Base-by-base conservation (phyloP, 2,329 filamentous ascomycete genomes). In the Emericellopsis cladophorae region DNA sequence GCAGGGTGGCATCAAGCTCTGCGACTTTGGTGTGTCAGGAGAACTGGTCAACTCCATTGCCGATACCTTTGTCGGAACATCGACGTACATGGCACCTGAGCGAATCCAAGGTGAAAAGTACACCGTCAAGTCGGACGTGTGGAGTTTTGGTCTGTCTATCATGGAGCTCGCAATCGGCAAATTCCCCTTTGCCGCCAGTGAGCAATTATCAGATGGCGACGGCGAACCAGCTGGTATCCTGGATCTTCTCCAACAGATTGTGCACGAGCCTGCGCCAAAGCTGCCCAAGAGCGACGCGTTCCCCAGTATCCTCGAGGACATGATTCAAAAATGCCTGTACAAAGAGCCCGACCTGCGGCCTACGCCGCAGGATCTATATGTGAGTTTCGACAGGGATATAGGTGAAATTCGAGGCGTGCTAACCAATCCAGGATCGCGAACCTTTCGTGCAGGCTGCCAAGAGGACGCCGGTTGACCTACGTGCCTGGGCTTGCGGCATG, bases 21-120 rank as follows among this genome's bases (percentile, higher is more conserved):
- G 90, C 64, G 92, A 98, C 61, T 98, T 98, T 58, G 92, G 92
- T 51, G 92, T 98, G n/a, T 95, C 90, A 5, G 92, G 89, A 49
- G 92, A 98, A 62, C 76, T 95, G 14, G 88, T 96, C 59, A 96
- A 96, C 65, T 96, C 92, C 5, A 88, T 98, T 49, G 92, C 92
- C 40, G 90, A 96, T 57, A 98, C 92, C 1, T 98, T 98, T 54
- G 92, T 98, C 31, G 92, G 92, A 40, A 98, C 92, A 2, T 95
- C 92, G 31, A 98, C 92, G 42, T 98, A 98, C 68, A 98, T 98
- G 92, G 92, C 92, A 0, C 92, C 92, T 0, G 92, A 98, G 67
- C 79, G 92, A 60, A 98, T 98, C 50, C 89, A 96, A 59, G 92
- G 92, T 46, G 88, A 92, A 48, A 88, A 86, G 53, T 98, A 98